Evolutionary conservation across 495 filamentous ascomycete species (phyloP).

Genomic region (Tuber umbilicatum): DNA sequence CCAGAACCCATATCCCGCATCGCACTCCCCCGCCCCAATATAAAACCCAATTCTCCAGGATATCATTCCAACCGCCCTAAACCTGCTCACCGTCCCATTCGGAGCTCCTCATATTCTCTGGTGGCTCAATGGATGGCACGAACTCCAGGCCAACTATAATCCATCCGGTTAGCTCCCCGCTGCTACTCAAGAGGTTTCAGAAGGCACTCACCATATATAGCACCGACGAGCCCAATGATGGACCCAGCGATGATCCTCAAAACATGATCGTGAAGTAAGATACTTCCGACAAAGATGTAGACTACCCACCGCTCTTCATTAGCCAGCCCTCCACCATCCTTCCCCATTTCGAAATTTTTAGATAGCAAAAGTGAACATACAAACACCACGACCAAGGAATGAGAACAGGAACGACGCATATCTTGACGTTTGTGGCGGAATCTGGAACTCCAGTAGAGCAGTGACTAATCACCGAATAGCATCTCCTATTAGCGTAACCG

Average conservation of each 20-base stretch:
- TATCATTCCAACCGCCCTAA: slow-evolving; percentile 15
- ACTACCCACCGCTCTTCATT: slow-evolving; percentile 49
- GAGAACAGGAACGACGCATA: slow-evolving; percentile 98
- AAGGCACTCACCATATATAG: slow-evolving; percentile 56
- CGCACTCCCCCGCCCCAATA: background rate
- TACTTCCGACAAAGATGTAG: slow-evolving; percentile 90
- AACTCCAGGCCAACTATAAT: slow-evolving; percentile 66
- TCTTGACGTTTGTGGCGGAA: slow-evolving; percentile 81
- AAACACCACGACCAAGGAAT: slow-evolving; percentile 89
- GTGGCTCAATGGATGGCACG: slow-evolving; percentile 92
- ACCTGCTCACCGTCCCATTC: slow-evolving; percentile 42
- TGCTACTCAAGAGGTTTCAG: background rate
- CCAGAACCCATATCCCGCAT: background rate
- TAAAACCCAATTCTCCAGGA: background rate
- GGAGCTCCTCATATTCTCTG: slow-evolving; percentile 87
- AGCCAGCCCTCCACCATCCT: background rate
- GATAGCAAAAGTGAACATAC: slow-evolving; percentile 52
- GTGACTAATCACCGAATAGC: slow-evolving; percentile 47
- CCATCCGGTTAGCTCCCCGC: background rate
- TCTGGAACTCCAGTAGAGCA: slow-evolving; percentile 78
- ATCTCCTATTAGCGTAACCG: slow-evolving; percentile 10
- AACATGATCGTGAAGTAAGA: slow-evolving; percentile 60
- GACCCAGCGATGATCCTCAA: slow-evolving; percentile 60
- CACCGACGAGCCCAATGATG: slow-evolving; percentile 66
- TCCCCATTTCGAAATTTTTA: slow-evolving; percentile 1